Evolutionary conservation across 495 filamentous ascomycete species (phyloP).

Genomic region (Astrothelium macrocarpum): DNA sequence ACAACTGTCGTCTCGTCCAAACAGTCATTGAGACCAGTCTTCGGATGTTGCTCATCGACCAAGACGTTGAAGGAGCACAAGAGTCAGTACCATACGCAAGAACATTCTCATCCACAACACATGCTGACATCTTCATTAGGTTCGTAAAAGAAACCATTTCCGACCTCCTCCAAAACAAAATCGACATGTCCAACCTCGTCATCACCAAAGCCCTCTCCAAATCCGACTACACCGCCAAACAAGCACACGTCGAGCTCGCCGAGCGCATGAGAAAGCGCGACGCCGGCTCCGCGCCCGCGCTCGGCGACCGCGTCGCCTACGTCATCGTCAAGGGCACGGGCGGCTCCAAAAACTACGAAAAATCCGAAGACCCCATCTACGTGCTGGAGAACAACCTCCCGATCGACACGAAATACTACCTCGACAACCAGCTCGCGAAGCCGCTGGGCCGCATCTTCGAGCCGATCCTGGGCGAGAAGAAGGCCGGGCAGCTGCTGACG

Average conservation of each 20-base stretch:
- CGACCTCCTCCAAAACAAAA: slow-evolving; percentile 89
- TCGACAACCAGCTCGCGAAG: slow-evolving; percentile 96
- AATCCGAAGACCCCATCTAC: slow-evolving; percentile 90
- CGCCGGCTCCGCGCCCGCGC: slow-evolving; percentile 81
- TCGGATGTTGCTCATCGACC: slow-evolving; percentile 89
- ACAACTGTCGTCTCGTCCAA: slow-evolving; percentile 92
- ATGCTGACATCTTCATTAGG: slow-evolving; percentile 37
- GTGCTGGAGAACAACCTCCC: slow-evolving; percentile 96
- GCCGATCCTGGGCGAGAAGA: slow-evolving; percentile 87
- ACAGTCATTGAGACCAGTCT: slow-evolving; percentile 96
- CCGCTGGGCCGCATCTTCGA: slow-evolving; percentile 94
- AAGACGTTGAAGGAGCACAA: slow-evolving; percentile 78
- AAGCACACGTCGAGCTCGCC: slow-evolving; percentile 90
- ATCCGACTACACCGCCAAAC: slow-evolving; percentile 69
- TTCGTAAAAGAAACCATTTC: slow-evolving; percentile 96
- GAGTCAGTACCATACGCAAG: slow-evolving; percentile 58
- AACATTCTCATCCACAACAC: background rate
- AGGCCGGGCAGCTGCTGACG: slow-evolving; percentile 67
- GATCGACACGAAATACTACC: slow-evolving; percentile 97
- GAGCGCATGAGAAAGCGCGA: slow-evolving; percentile 95
- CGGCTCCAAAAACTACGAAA: slow-evolving; percentile 87
- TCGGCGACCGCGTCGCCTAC: slow-evolving; percentile 95
- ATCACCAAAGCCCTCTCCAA: slow-evolving; percentile 97
- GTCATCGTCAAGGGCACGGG: slow-evolving; percentile 90
- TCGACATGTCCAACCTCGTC: slow-evolving; percentile 98